Conservation (phyloP, 345 rosid genomes). For the Boechera divaricarpa region DNA sequence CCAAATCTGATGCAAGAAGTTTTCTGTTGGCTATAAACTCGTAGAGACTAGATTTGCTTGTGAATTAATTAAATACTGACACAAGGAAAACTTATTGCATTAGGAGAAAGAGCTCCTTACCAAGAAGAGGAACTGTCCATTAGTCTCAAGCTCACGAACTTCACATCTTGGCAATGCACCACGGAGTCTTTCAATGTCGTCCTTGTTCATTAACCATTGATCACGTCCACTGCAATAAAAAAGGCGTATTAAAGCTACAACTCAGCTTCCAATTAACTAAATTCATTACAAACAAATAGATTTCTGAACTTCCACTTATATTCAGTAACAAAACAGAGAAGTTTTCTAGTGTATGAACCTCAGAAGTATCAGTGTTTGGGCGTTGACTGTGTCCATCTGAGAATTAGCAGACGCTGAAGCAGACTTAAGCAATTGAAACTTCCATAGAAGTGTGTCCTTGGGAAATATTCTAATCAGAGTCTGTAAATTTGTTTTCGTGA, state of each 20-base stretch:
- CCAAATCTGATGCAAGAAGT: conserved; percentile 12
- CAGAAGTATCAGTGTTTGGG: conserved; percentile 63
- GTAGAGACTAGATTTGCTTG: background rate
- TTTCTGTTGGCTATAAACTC: background rate
- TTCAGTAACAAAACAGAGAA: conserved; percentile 19
- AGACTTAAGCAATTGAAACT: conserved; percentile 66
- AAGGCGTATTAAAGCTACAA: background rate
- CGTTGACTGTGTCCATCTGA: conserved; percentile 58
- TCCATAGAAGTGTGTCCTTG: conserved; percentile 60
- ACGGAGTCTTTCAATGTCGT: conserved; percentile 61
- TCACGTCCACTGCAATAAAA: conserved; percentile 64
- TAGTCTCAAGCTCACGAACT: conserved; percentile 54
- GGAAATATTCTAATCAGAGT: conserved; percentile 50
- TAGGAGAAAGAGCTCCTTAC: conserved; percentile 50
- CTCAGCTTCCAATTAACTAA: background rate
- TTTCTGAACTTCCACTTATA: background rate
- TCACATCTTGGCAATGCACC: conserved; percentile 54
- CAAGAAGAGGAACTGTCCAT: conserved; percentile 76
- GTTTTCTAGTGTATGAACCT: conserved; percentile 50
- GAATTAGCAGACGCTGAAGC: conserved; percentile 46
- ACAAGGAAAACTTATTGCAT: conserved; percentile 6
- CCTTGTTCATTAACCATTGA: conserved; percentile 68
- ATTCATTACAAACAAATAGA: conserved; percentile 4
- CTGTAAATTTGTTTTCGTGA: conserved; percentile 48
- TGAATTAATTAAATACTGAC: background rate